Percentiles rank a stretch among this genome's conserved stretches.
Conservation (phyloP, 805 yeast genomes). For the Wickerhamiella brachini region DNA sequence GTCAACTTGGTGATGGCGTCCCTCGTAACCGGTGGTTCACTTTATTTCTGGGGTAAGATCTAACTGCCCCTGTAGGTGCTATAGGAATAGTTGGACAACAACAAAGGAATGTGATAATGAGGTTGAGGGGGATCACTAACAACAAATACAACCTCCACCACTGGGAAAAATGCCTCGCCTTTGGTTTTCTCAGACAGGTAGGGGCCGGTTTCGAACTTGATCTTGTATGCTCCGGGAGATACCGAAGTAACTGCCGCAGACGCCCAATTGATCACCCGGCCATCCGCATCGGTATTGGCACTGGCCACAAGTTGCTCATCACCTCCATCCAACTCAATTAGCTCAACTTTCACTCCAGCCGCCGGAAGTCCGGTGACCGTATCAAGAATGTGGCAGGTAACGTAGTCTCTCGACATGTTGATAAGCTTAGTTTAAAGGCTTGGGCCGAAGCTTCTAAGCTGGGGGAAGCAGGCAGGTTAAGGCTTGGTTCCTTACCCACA, state of each 20-base stretch:
- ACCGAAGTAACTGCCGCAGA: slow-evolving; percentile 20
- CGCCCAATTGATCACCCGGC: slow-evolving; percentile 62
- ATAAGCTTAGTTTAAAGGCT: too few species aligned
- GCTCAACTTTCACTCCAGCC: slow-evolving; percentile 49
- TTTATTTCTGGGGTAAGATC: background rate
- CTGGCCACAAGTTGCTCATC: slow-evolving; percentile 38
- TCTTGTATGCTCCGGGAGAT: slow-evolving; percentile 54
- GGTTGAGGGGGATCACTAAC: slow-evolving; percentile 53
- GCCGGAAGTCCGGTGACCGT: slow-evolving; percentile 81
- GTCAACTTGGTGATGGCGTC: background rate
- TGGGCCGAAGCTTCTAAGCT: too few species aligned
- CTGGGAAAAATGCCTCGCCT: slow-evolving; percentile 53
- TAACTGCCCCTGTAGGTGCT: slow-evolving; percentile 82
- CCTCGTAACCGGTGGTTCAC: background rate
- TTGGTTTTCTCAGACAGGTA: slow-evolving; percentile 33
- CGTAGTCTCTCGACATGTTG: slow-evolving; percentile 31
- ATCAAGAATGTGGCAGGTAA: slow-evolving; percentile 83
- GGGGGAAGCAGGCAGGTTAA: too few species aligned
- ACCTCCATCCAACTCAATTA: slow-evolving; percentile 17
- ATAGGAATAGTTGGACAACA: slow-evolving; percentile 75
- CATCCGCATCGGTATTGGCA: slow-evolving; percentile 65
- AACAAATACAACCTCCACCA: slow-evolving; percentile 64
- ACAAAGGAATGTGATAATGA: slow-evolving; percentile 83
- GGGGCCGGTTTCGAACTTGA: slow-evolving; percentile 60
- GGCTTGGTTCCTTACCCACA: background rate